Conservation (phyloP, 805 yeast genomes). For the Yarrowia keelungensis region DNA sequence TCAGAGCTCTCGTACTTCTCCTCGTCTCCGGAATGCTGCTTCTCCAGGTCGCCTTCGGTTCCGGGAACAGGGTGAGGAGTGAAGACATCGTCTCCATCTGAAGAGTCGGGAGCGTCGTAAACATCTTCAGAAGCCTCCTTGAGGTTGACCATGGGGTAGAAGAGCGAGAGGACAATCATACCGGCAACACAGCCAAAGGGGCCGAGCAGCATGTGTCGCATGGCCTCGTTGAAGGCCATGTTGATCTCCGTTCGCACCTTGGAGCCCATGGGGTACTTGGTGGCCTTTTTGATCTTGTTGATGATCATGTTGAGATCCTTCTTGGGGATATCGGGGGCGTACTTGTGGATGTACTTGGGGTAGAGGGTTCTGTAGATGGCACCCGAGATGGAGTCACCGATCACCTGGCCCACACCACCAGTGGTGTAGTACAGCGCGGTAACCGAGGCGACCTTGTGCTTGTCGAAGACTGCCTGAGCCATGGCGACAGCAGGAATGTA, state of each 20-base stretch:
- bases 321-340: conserved; percentile 25
- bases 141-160: conserved; percentile 36
- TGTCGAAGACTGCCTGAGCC: conserved; percentile 36
- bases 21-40: conserved; percentile 2
- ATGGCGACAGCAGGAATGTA: conserved; percentile 37
- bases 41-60: conserved; percentile 1
- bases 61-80: conserved; percentile 1
- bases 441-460: conserved; percentile 32
- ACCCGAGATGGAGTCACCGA: conserved; percentile 31
- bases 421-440: conserved; percentile 36
- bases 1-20: conserved; percentile 14
- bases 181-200: conserved; percentile 32
- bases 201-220: conserved; percentile 33
- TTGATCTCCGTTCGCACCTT: conserved; percentile 34
- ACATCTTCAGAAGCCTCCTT: conserved; percentile 20
- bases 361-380: conserved; percentile 33
- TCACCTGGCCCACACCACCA: conserved; percentile 29
- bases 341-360: conserved; percentile 34
- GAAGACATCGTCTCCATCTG: conserved; percentile 10
- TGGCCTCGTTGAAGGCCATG: conserved; percentile 34
- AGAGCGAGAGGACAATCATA: conserved; percentile 24
- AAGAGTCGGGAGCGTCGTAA: conserved; percentile 19
- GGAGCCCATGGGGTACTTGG: conserved; percentile 36
- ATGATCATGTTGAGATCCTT: conserved; percentile 33
- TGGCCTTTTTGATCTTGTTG: conserved; percentile 36